A percentile compares a stretch with the other conserved stretches of the same genome.
Conservation (phyloP, 768 basidiomycete genomes). For the Boletus rex-veris region DNA sequence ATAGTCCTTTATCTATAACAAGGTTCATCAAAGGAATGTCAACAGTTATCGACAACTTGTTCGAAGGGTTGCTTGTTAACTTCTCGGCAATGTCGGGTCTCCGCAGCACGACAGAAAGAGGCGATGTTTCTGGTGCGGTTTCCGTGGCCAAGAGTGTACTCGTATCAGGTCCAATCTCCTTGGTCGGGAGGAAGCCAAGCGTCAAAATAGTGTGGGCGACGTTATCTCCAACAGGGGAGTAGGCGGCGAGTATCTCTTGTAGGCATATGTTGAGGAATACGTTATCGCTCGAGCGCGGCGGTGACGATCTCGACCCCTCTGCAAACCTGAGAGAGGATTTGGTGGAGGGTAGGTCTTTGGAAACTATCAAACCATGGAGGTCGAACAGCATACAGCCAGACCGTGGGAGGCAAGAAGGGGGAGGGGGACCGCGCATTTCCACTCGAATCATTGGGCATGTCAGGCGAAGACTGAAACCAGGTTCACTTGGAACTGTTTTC, state of each 20-base stretch:
- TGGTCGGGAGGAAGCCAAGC: conserved; percentile 41
- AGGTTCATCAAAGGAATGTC: conserved; percentile 63
- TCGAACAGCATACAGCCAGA: conserved; percentile 72
- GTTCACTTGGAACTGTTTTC: conserved; percentile 4
- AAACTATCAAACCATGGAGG: conserved; percentile 48
- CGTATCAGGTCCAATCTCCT: conserved; percentile 11
- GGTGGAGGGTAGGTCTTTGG: conserved; percentile 23
- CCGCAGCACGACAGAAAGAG: conserved; percentile 22
- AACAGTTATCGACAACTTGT: conserved; percentile 20
- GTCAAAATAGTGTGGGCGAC: conserved; percentile 48
- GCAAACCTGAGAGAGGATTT: conserved; percentile 31
- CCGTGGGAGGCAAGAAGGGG: conserved; percentile 41
- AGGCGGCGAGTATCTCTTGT: conserved; percentile 47
- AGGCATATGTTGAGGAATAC: conserved; percentile 40
- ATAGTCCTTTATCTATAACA: conserved; percentile 55
- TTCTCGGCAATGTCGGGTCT: conserved; percentile 6
- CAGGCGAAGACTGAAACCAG: conserved; percentile 32
- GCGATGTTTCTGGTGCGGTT: conserved; percentile 6
- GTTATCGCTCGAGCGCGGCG: not conserved
- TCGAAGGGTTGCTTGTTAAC: not conserved
- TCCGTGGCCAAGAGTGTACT: conserved; percentile 28
- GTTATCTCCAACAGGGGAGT: conserved; percentile 37
- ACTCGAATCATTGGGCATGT: conserved; percentile 57
- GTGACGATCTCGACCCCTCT: conserved; percentile 11
- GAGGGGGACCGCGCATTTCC: conserved; percentile 66